These are phyloP conservation scores for Ceratobasidium sp. DNA, from an alignment of 1,284 basidiomycete species.

Conservation along the genomic window DNA sequence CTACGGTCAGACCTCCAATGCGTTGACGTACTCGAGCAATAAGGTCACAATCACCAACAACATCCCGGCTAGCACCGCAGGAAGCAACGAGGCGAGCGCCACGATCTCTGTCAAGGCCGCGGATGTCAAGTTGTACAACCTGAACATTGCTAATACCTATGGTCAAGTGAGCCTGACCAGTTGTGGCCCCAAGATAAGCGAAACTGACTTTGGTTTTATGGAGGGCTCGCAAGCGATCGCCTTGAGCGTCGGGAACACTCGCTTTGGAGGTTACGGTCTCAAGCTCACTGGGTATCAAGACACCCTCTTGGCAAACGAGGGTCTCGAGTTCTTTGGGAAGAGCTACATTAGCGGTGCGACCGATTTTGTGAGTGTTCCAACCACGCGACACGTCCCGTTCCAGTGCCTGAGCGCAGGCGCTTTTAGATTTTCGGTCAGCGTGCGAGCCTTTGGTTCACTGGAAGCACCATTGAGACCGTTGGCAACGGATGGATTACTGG, in stretches of 20 bases:
- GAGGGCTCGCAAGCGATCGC: slow-evolving; percentile 51
- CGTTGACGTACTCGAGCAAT: slow-evolving; percentile 41
- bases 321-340: slow-evolving; percentile 50
- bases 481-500: slow-evolving; percentile 51
- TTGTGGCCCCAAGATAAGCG: no score
- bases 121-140: slow-evolving; percentile 41
- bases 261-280: slow-evolving; percentile 50
- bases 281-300: slow-evolving; percentile 51
- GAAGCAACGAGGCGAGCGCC: slow-evolving; percentile 43
- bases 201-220: background rate
- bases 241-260: slow-evolving; percentile 48
- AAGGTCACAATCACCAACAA: slow-evolving; percentile 36
- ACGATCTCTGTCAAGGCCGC: slow-evolving; percentile 28
- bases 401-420: no score
- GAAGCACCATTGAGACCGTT: slow-evolving; percentile 45
- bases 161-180: background rate
- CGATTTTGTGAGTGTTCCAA: slow-evolving; percentile 48
- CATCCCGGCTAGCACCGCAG: slow-evolving; percentile 30
- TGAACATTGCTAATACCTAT: slow-evolving; percentile 39
- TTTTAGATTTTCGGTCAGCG: slow-evolving; percentile 46
- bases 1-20: slow-evolving; percentile 49
- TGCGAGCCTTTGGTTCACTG: slow-evolving; percentile 46
- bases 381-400: no score
- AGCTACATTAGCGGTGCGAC: slow-evolving; percentile 49
- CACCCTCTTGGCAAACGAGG: slow-evolving; percentile 51